Percentiles rank a stretch among this genome's conserved stretches.
These are phyloP conservation scores for Claviceps africana DNA, from an alignment of 2,329 filamentous ascomycete species.

Conservation along the genomic window DNA sequence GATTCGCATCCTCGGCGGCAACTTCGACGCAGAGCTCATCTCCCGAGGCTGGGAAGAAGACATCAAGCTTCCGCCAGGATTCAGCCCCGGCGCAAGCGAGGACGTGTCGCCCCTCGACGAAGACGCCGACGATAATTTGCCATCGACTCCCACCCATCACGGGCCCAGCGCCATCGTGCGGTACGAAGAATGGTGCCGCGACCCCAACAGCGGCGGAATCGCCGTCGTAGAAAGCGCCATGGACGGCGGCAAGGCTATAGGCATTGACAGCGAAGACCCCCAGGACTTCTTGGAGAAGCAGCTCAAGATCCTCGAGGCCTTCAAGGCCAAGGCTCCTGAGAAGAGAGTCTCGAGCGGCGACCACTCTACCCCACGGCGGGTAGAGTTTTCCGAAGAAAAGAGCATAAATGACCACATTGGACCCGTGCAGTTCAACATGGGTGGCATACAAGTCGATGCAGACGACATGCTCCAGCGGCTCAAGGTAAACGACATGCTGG, in stretches of 20 bases:
- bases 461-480: conserved; percentile 83
- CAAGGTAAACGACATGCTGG: conserved; percentile 43
- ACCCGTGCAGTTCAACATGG: conserved; percentile 95
- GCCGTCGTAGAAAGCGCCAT: conserved; percentile 26
- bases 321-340: conserved; percentile 41
- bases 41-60: conserved; percentile 79
- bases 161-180: conserved; percentile 45
- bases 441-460: conserved; percentile 88
- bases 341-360: conserved; percentile 17
- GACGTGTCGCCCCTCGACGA: conserved; percentile 11
- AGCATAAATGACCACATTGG: conserved; percentile 69
- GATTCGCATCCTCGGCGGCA: conserved; percentile 80
- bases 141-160: neutral
- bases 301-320: conserved; percentile 56
- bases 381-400: conserved; percentile 27
- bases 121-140: conserved; percentile 9
- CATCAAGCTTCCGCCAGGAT: conserved; percentile 42
- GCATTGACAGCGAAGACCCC: conserved; percentile 40
- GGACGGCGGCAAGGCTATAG: conserved; percentile 21
- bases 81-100: conserved; percentile 11
- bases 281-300: conserved; percentile 68
- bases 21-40: conserved; percentile 79
- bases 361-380: conserved; percentile 12
- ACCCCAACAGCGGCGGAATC: conserved; percentile 50
- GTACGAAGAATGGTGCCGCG: conserved; percentile 68